Evolutionary conservation across 805 yeast genomes (phyloP).

Genomic region (Blastobotrys robertii): DNA sequence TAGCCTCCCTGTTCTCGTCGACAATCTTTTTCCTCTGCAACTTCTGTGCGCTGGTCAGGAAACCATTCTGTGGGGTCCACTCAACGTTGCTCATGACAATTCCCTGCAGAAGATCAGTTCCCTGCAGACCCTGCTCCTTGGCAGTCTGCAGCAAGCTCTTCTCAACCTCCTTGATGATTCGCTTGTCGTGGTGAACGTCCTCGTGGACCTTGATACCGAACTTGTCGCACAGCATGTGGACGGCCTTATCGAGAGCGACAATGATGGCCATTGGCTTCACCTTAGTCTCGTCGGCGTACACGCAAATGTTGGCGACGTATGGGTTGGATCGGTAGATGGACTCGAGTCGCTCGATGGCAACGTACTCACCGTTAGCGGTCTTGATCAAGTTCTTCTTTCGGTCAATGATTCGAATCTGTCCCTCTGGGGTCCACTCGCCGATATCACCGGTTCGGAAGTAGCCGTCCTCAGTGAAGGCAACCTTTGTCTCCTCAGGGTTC

Average conservation of each 20-base stretch:
- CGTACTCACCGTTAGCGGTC: slow-evolving; percentile 94
- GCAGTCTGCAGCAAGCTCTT: slow-evolving; percentile 65
- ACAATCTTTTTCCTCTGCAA: slow-evolving; percentile 87
- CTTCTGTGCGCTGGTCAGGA: slow-evolving; percentile 91
- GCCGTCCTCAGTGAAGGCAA: slow-evolving; percentile 68
- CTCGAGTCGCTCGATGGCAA: slow-evolving; percentile 92
- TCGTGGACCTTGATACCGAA: slow-evolving; percentile 45
- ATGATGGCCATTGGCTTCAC: slow-evolving; percentile 91
- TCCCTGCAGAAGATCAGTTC: slow-evolving; percentile 78
- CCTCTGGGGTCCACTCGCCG: slow-evolving; percentile 81
- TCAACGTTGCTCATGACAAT: slow-evolving; percentile 74
- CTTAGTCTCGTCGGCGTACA: slow-evolving; percentile 80
- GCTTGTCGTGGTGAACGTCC: slow-evolving; percentile 42
- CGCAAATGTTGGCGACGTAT: slow-evolving; percentile 72
- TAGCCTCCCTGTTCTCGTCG: slow-evolving; percentile 52
- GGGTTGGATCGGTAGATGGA: slow-evolving; percentile 78
- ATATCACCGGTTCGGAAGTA: slow-evolving; percentile 98
- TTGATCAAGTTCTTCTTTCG: slow-evolving; percentile 93
- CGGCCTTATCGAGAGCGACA: slow-evolving; percentile 63
- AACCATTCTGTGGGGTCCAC: slow-evolving; percentile 97
- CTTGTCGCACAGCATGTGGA: slow-evolving; percentile 51
- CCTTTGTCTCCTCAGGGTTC: slow-evolving; percentile 71
- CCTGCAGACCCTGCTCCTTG: slow-evolving; percentile 65
- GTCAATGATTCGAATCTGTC: slow-evolving; percentile 77
- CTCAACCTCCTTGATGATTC: slow-evolving; percentile 44